These are phyloP conservation scores for Mycena galopus DNA, from an alignment of 768 basidiomycete species.

Conservation along the genomic window DNA sequence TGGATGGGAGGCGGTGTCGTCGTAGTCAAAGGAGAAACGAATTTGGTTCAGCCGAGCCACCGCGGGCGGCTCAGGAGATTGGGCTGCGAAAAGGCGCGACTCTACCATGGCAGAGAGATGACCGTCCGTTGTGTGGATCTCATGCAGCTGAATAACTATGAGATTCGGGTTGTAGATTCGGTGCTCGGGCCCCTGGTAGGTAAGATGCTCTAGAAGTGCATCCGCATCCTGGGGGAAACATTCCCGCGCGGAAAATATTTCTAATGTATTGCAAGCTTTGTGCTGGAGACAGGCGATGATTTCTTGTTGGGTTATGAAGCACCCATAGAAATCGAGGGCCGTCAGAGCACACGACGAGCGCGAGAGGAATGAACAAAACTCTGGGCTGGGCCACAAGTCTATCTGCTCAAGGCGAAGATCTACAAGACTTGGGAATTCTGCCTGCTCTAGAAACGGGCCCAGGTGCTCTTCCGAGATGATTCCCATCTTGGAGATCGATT, in stretches of 20 bases:
- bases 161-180: slow-evolving; percentile 12
- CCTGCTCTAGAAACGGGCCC: too few species aligned
- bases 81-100: slow-evolving; percentile 12
- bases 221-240: not conserved
- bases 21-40: not conserved
- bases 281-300: slow-evolving; percentile 17
- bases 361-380: slow-evolving; percentile 21
- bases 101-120: slow-evolving; percentile 12
- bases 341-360: slow-evolving; percentile 23
- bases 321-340: slow-evolving; percentile 1
- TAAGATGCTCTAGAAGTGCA: slow-evolving; percentile 18
- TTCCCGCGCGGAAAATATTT: not conserved
- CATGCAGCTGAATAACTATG: not conserved
- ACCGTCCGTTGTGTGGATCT: slow-evolving; percentile 5
- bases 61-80: not conserved
- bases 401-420: slow-evolving; percentile 8
- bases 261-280: slow-evolving; percentile 9
- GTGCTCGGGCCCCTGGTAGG: not conserved
- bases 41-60: slow-evolving; percentile 1
- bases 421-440: slow-evolving; percentile 3
- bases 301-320: slow-evolving; percentile 7
- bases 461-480: slow-evolving; percentile 3
- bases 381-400: slow-evolving; percentile 4
- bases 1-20: not conserved
- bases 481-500: not conserved